A percentile compares a stretch with the other conserved stretches of the same genome.
phyloP scores from a whole-genome alignment of 2,329 filamentous ascomycete species.

The Escovopsis weberi region DNA sequence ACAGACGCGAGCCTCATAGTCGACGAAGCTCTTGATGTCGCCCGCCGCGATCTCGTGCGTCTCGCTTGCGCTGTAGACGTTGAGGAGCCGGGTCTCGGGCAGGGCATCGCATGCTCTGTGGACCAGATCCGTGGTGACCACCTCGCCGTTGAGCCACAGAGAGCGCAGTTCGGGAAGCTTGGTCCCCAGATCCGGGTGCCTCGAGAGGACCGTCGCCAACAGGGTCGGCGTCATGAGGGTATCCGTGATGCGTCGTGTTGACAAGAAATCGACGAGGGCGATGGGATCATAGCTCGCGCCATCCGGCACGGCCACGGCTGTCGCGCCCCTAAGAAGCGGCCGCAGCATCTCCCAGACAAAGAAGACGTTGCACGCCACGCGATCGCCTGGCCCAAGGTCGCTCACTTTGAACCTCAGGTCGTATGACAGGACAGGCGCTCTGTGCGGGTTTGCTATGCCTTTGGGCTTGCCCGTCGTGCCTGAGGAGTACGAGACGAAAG shows the following conservation, averaged over 20 bases:
- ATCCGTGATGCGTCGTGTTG: slow-evolving; percentile 54
- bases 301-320: slow-evolving; percentile 61
- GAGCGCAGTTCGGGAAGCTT: slow-evolving; percentile 53
- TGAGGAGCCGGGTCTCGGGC: slow-evolving; percentile 51
- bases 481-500: slow-evolving; percentile 71
- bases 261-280: slow-evolving; percentile 56
- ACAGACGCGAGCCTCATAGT: slow-evolving; percentile 49
- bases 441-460: slow-evolving; percentile 67
- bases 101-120: slow-evolving; percentile 52
- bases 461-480: slow-evolving; percentile 70
- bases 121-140: slow-evolving; percentile 64
- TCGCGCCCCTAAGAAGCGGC: slow-evolving; percentile 60
- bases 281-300: slow-evolving; percentile 65
- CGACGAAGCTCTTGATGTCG: slow-evolving; percentile 54
- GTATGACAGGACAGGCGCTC: slow-evolving; percentile 60
- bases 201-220: slow-evolving; percentile 56
- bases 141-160: slow-evolving; percentile 71
- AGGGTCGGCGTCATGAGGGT: slow-evolving; percentile 76
- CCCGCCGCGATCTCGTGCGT: slow-evolving; percentile 70
- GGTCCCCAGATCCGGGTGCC: slow-evolving; percentile 49
- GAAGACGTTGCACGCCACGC: slow-evolving; percentile 79
- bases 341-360: slow-evolving; percentile 77
- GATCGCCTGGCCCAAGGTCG: slow-evolving; percentile 55
- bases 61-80: slow-evolving; percentile 72
- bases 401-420: slow-evolving; percentile 55